phyloP scores from a whole-genome alignment of 768 basidiomycete species.

The Crucibulum laeve region DNA sequence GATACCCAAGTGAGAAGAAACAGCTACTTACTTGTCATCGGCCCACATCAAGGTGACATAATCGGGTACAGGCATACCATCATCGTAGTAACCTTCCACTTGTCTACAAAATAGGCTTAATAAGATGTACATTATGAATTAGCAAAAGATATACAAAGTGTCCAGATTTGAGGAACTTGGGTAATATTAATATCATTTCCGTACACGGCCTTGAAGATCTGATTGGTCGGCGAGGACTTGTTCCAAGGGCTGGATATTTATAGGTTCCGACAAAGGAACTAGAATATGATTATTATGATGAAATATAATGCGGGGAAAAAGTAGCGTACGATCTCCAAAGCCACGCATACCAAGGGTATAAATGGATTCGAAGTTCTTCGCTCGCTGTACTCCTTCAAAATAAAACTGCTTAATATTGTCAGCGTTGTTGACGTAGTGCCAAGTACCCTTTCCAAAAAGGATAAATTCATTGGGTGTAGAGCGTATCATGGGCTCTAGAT shows the following conservation, averaged over 20 bases:
- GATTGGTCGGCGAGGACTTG: constrained; percentile 54
- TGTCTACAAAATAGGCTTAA: constrained; percentile 23
- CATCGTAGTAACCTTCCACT: constrained; percentile 63
- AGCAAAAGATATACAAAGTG: constrained; percentile 37
- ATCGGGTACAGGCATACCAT: constrained; percentile 57
- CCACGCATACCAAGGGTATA: constrained; percentile 73
- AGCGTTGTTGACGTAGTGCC: constrained; percentile 59
- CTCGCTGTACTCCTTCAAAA: constrained; percentile 54
- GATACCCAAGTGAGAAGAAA: neutral
- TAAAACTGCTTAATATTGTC: constrained; percentile 58
- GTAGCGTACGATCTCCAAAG: constrained; percentile 41
- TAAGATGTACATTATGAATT: neutral
- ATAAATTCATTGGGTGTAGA: constrained; percentile 66
- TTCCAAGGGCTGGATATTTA: constrained; percentile 48
- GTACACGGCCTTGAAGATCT: constrained; percentile 52
- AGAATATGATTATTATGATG: neutral
- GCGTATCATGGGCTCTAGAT: constrained; percentile 75
- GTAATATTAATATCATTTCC: constrained; percentile 39
- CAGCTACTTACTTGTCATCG: constrained; percentile 56
- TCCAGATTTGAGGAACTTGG: constrained; percentile 63
- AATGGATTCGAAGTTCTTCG: constrained; percentile 55
- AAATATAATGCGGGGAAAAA: neutral
- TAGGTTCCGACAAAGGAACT: constrained; percentile 51
- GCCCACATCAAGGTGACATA: constrained; percentile 67
- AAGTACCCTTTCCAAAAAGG: constrained; percentile 49